Evolutionary conservation across 192 early-diverging fungal genomes (phyloP), one percentile per base, ranked within the genome.

Genomic region (Coemansia sp.): DNA sequence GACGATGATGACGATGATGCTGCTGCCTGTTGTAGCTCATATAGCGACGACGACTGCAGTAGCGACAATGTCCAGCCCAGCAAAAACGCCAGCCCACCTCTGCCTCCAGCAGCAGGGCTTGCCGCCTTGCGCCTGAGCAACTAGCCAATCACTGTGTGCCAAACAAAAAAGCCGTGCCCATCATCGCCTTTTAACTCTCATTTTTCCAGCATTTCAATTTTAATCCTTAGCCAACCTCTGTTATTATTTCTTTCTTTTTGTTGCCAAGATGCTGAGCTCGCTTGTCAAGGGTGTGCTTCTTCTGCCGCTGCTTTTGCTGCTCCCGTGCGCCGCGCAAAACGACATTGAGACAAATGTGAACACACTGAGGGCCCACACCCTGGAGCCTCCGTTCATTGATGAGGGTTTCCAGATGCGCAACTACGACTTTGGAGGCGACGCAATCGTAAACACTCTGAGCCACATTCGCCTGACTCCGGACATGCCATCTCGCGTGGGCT

Each of bases 361-460:
- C 26, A 31, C 57, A 33, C 60, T 75, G 41, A 65, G 72, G 26
- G 43, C 53, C 4, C 61, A 68, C 38, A 57, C 57, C 21, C 65
- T 75, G 8, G 72, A 75, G 50, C 35, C 62, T 25, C 72, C 72
- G 23, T 75, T 57, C 30, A 56, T 75, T 14, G 88, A 90, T 73
- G 82, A 88, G 66, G 87, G 85, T 21, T 81, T 88, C 56, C 81
- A 86, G 53, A 86, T 82, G 74, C 83, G 92, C 60, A 90, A 92
- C 83, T 99, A 91, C 81, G 90, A 99, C 64, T 98, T 89, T 83
- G 93, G 92, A 35, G 95, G 89, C 48, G 89, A 94, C 68, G 63
- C 94, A 18, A 70, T 92, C 29, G 82, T 99, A 58, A 88, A 99
- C 60, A 88, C 93, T 22, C 87, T 91, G 68, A 74, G 75, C 39